Conservation (phyloP, 2,329 filamentous ascomycete species). For the Amauroascus verrucosus region DNA sequence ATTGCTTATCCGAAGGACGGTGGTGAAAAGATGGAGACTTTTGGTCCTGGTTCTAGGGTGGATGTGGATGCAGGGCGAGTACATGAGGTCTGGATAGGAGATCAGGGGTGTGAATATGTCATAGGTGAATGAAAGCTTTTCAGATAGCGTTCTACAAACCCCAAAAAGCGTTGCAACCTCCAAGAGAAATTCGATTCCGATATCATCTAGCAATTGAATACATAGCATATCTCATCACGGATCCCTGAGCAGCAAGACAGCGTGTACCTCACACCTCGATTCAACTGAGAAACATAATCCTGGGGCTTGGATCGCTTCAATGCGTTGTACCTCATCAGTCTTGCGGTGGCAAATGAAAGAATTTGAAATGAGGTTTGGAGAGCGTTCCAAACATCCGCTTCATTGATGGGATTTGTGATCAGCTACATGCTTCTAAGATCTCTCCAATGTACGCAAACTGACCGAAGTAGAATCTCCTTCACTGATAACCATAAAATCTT, state of each 20-base stretch:
- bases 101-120: conserved; percentile 50
- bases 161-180: neutral
- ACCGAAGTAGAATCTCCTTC: neutral
- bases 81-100: conserved; percentile 54
- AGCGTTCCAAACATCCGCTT: too few relatives aligned
- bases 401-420: too few relatives aligned
- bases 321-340: too few relatives aligned
- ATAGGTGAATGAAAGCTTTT: conserved; percentile 42
- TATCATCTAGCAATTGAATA: neutral
- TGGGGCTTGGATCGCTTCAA: too few relatives aligned
- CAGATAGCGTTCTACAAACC: neutral
- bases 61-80: conserved; percentile 48
- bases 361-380: too few relatives aligned
- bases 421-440: too few relatives aligned
- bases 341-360: too few relatives aligned
- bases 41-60: conserved; percentile 44
- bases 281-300: neutral
- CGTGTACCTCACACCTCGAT: neutral
- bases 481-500: neutral
- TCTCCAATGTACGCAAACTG: neutral
- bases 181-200: neutral
- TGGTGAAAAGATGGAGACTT: conserved; percentile 41
- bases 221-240: too few relatives aligned
- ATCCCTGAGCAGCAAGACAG: neutral
- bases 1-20: conserved; percentile 48